Conservation (phyloP, 305 asterid species). For the Fraxinus latifolia region DNA sequence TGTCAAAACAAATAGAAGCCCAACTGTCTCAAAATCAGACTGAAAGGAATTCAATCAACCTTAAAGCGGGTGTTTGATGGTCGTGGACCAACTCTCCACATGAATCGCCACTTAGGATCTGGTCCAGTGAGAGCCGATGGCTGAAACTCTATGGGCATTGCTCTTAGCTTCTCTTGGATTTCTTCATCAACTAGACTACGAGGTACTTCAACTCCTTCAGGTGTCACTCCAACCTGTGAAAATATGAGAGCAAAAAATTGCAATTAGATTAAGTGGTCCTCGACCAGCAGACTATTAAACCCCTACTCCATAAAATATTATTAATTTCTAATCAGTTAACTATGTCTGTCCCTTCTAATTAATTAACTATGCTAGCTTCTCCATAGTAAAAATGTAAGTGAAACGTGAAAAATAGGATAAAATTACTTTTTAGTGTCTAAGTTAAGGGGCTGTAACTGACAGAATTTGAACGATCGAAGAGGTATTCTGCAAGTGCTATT, state of each 20-base stretch:
- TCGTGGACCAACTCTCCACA: slow-evolving; percentile 98
- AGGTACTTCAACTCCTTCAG: slow-evolving; percentile 98
- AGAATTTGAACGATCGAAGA: not conserved
- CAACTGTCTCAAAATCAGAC: not conserved
- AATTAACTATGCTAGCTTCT: not conserved
- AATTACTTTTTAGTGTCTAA: not conserved
- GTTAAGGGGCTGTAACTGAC: not conserved
- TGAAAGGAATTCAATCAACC: slow-evolving; percentile 40
- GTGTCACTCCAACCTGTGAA: slow-evolving; percentile 90
- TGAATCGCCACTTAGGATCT: slow-evolving; percentile 98
- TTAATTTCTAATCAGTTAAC: not conserved
- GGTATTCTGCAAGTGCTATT: not conserved
- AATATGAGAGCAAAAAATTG: slow-evolving; percentile 21
- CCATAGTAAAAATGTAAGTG: not conserved
- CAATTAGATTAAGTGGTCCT: not conserved
- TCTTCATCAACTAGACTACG: slow-evolving; percentile 88
- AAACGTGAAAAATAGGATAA: not conserved
- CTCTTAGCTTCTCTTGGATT: slow-evolving; percentile 73
- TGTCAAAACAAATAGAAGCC: slow-evolving; percentile 25
- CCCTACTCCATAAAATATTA: not conserved
- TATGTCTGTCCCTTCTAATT: not conserved
- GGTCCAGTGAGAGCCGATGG: slow-evolving; percentile 80
- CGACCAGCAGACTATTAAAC: slow-evolving; percentile 7
- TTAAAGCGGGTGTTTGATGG: slow-evolving; percentile 69
- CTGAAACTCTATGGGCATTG: slow-evolving; percentile 57